A percentile compares a stretch with the other conserved stretches of the same genome.
Evolutionary conservation across 805 yeast species (phyloP).

Genomic region (Yamadazyma insecticola): DNA sequence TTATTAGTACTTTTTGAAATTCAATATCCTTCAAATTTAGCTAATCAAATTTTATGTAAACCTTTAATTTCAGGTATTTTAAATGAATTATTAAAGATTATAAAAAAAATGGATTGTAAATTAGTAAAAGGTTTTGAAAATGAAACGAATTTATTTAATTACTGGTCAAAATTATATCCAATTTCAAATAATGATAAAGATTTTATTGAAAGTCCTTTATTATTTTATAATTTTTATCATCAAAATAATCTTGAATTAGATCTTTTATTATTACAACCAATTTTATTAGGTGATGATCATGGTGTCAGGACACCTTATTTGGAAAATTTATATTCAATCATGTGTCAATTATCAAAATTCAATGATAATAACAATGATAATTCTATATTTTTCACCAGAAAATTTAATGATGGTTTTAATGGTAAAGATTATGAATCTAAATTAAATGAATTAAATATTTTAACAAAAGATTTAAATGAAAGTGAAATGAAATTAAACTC

Average conservation of each 20-base stretch:
- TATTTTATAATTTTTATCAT: conserved; percentile 62
- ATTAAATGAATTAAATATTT: conserved; percentile 14
- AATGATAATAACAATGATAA: conserved; percentile 23
- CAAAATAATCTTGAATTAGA: conserved; percentile 59
- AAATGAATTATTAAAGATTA: conserved; percentile 66
- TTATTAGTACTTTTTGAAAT: conserved; percentile 70
- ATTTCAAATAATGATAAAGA: conserved; percentile 9
- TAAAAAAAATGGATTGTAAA: conserved; percentile 73
- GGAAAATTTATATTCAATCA: conserved; percentile 77
- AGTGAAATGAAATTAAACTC: conserved; percentile 7
- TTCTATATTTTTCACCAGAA: conserved; percentile 29
- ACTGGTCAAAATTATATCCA: conserved; percentile 49
- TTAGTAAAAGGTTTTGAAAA: conserved; percentile 66
- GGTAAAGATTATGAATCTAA: conserved; percentile 15
- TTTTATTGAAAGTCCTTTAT: conserved; percentile 47
- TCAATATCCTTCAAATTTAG: conserved; percentile 54
- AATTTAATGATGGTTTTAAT: conserved; percentile 1
- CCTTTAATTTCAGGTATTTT: conserved; percentile 81
- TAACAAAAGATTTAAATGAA: conserved; percentile 18
- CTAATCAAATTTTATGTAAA: conserved; percentile 70
- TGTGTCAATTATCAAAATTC: conserved; percentile 57
- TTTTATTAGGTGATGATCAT: conserved; percentile 83
- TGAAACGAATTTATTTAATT: conserved; percentile 52
- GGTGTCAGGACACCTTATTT: conserved; percentile 85
- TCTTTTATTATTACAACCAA: conserved; percentile 77